Conservation (phyloP, 805 yeast genomes). For the Blastobotrys terrestris region DNA sequence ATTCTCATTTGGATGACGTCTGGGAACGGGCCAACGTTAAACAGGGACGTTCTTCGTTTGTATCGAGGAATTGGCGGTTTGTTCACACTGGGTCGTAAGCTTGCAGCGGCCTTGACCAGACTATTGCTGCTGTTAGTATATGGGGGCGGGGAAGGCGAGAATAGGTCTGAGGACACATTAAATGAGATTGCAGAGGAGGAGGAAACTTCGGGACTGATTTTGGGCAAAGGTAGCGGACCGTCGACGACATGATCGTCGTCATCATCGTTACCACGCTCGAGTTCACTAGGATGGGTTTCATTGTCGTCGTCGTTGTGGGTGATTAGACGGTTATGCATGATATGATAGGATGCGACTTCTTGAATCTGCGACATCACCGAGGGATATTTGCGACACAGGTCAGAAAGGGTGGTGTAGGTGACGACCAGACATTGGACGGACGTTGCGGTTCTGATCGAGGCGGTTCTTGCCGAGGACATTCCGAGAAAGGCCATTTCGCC, state of each 20-base stretch:
- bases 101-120: background rate
- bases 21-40: conserved; percentile 54
- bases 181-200: background rate
- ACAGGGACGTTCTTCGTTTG: conserved; percentile 50
- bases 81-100: background rate
- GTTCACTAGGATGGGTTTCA: conserved; percentile 2
- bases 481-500: conserved; percentile 72
- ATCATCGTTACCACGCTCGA: background rate
- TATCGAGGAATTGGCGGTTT: background rate
- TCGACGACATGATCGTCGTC: background rate
- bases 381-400: conserved; percentile 54
- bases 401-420: conserved; percentile 47
- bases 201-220: background rate
- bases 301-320: background rate
- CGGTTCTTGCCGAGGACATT: conserved; percentile 41
- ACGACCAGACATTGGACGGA: conserved; percentile 56
- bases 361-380: conserved; percentile 52
- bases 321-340: background rate
- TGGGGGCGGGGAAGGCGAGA: background rate
- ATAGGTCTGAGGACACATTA: background rate
- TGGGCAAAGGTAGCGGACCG: background rate
- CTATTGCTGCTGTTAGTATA: too few relatives aligned
- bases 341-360: conserved; percentile 41
- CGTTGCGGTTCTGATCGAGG: conserved; percentile 57
- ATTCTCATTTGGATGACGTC: conserved; percentile 51